Evolutionary conservation across 2,329 filamentous ascomycete species (phyloP), one percentile per base, ranked within the genome.

Genomic region (Lachnellula subtilissima): DNA sequence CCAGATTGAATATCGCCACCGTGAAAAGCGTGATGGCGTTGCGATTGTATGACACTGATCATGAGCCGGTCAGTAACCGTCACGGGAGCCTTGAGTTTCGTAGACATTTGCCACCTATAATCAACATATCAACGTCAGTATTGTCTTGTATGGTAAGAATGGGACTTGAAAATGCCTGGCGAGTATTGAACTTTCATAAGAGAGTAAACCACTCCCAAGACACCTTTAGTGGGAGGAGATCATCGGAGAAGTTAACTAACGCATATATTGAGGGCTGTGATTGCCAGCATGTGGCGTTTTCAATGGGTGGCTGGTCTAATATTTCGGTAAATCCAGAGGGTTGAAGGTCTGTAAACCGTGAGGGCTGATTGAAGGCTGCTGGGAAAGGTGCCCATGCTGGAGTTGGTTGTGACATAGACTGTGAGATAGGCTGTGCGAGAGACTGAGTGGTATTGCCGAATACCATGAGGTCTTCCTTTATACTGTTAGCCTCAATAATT

Each of bases 61-160:
- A 69, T 65, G 15, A 69, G 55, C 32, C 67, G 64, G 39, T 69
- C 66, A 5, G 68, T 53, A 22, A 62, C 57, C 3, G 65, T 68
- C 28, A 59, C 52, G 4, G 67, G 66, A 28, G 65, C 47, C 52
- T 67, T 68, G 19, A 69, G 54, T 52, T 68, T 69, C 2, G 67
- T 68, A 5, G 61, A 64, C 7, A 68, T 64, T 49, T 69, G 66
- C 66, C 67, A 68, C 28, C 28, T 32, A 9, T 11, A 12, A 32
- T 32, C 28, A 32, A 32, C 9, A 32, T 32, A 32, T 32, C 28
- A 11, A 32, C 11, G 28, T 32, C 28, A 32, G 28, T 32, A 32
- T 32, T 32, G 28, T 4, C 4, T 32, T 32, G 9, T 1, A 12
- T 32, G 28, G 28, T 32, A 32, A 32, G 11, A 9, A 9, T 32